Conservation (phyloP, 345 rosid genomes). For the Geranium rotundifolium region DNA sequence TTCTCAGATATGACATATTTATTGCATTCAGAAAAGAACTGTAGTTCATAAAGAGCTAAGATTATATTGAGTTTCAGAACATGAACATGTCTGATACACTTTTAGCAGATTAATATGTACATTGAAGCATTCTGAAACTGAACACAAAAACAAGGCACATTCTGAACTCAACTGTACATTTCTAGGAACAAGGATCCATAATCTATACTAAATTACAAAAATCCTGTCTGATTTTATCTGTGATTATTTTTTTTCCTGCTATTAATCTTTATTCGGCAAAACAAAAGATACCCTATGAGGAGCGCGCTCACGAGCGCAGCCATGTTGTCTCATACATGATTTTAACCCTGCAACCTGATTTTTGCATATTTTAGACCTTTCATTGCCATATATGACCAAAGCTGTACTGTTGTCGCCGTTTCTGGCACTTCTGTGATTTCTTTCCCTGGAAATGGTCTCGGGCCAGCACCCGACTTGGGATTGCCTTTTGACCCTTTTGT, state of each 20-base stretch:
- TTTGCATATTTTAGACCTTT: neutral
- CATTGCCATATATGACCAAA: slow-evolving; percentile 2
- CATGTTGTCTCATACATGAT: slow-evolving; percentile 30
- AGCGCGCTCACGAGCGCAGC: slow-evolving; percentile 17
- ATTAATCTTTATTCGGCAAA: slow-evolving; percentile 9
- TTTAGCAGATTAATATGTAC: too few relatives aligned
- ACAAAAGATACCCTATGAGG: slow-evolving; percentile 25
- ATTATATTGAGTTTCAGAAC: too few relatives aligned
- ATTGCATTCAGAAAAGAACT: too few relatives aligned
- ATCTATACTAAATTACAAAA: neutral
- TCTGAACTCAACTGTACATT: neutral
- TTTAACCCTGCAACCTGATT: slow-evolving; percentile 11
- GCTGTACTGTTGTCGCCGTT: neutral
- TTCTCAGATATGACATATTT: too few relatives aligned
- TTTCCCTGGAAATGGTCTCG: slow-evolving; percentile 6
- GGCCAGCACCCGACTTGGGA: slow-evolving; percentile 14
- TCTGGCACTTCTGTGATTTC: neutral
- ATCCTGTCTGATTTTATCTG: neutral
- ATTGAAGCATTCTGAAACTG: neutral
- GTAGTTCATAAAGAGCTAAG: too few relatives aligned
- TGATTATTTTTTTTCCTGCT: slow-evolving; percentile 2
- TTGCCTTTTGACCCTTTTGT: slow-evolving; percentile 1
- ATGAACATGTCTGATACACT: too few relatives aligned
- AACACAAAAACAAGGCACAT: neutral
- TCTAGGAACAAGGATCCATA: neutral